A percentile compares a stretch with the other conserved stretches of the same genome.
These are phyloP conservation scores for Ocimum tenuiflorum DNA, from an alignment of 257 asterid species.

Conservation along the genomic window DNA sequence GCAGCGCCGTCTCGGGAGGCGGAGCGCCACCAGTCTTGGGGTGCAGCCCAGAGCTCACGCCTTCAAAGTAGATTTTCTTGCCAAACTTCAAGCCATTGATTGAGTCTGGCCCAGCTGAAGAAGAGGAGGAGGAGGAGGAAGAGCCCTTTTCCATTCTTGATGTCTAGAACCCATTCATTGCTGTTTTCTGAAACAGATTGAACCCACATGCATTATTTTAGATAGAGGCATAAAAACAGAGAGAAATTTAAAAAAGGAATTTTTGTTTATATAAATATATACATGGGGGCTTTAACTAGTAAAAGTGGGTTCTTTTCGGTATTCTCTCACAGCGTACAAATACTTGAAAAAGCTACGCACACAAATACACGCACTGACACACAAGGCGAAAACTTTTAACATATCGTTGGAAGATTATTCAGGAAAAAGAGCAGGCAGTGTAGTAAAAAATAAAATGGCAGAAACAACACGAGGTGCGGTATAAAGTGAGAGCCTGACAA, in stretches of 20 bases:
- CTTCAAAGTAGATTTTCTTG: slow-evolving; percentile 76
- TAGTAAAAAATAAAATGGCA: not conserved
- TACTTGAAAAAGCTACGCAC: slow-evolving; percentile 1
- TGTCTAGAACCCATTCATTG: slow-evolving; percentile 45
- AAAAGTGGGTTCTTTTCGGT: slow-evolving; percentile 26
- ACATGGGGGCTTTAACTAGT: not conserved
- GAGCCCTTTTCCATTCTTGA: slow-evolving; percentile 67
- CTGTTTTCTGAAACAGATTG: slow-evolving; percentile 13
- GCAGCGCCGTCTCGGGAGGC: slow-evolving; percentile 21
- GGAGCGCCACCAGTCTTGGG: slow-evolving; percentile 25
- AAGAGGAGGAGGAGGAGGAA: slow-evolving; percentile 41
- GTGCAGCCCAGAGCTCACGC: slow-evolving; percentile 33
- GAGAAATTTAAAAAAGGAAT: not conserved
- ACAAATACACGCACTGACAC: slow-evolving; percentile 1
- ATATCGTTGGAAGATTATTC: not conserved
- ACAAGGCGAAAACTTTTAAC: not conserved
- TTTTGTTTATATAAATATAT: not conserved
- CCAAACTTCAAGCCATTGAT: slow-evolving; percentile 69
- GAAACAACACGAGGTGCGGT: not conserved
- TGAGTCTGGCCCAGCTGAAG: slow-evolving; percentile 33
- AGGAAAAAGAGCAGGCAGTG: not conserved
- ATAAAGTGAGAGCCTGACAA: slow-evolving; percentile 37
- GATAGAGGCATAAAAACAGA: not conserved
- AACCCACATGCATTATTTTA: slow-evolving; percentile 16
- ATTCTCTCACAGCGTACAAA: slow-evolving; percentile 14